phyloP scores from a whole-genome alignment of 202 grass and related monocot genomes.

The Setaria viridis region DNA sequence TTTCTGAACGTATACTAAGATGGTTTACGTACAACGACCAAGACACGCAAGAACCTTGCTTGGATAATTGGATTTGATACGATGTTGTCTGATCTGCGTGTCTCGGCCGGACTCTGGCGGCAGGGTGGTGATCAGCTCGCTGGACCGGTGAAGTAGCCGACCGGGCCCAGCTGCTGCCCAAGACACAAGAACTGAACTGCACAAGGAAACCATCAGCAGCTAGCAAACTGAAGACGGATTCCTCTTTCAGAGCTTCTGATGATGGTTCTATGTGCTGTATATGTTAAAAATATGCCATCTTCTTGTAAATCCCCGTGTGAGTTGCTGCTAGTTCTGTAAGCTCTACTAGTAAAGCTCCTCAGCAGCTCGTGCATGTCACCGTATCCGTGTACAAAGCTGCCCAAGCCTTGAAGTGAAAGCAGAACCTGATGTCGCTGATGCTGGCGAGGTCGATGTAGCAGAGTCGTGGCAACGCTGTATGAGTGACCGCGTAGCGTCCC shows the following conservation, averaged over 20 bases:
- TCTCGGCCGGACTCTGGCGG: not conserved
- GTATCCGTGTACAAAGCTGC: conserved; percentile 1
- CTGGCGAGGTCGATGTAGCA: not conserved
- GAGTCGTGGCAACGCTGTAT: not conserved
- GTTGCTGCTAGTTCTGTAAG: conserved; percentile 28
- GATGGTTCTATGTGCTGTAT: not conserved
- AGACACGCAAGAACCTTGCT: not conserved
- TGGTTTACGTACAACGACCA: not conserved
- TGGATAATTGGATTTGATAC: not conserved
- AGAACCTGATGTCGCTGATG: too few species aligned
- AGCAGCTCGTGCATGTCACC: conserved; percentile 12
- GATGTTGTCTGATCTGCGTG: not conserved
- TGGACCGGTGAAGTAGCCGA: conserved; percentile 55
- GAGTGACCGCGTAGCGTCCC: not conserved
- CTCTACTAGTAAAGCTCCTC: not conserved
- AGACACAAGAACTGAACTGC: not conserved
- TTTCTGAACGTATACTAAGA: not conserved
- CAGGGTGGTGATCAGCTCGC: conserved; percentile 80
- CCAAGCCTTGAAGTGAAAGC: not conserved
- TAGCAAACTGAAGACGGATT: conserved; percentile 20
- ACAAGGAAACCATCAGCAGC: not conserved
- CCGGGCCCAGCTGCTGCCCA: not conserved
- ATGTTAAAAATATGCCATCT: not conserved
- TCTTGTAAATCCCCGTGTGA: conserved; percentile 34
- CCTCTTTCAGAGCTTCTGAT: conserved; percentile 29